Base-by-base conservation (phyloP, 441 rosid species). In the Theobroma grandiflorum region DNA sequence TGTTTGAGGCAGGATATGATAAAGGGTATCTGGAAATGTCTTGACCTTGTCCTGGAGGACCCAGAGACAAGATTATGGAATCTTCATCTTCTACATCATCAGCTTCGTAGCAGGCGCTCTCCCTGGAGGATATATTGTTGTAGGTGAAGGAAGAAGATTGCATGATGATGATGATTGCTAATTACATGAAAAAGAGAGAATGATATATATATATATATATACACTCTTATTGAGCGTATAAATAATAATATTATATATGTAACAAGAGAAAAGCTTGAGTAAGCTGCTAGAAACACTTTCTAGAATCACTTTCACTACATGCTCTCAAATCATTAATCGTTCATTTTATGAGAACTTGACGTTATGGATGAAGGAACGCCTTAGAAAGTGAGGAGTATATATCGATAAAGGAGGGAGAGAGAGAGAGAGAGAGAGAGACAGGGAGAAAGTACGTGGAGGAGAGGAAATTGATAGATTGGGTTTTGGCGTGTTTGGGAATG, bases 1-100 rank as follows among this genome's bases (percentile, higher is more conserved):
- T 74, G 82, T 74, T 77, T 49, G 78, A 72, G 20, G 81, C n/a
- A 65, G 78, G 59, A 71, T 75, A 68, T 80, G 73, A 80, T 75
- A 43, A 80, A 80, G 84, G 82, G 73, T 70, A 84, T 35, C 82
- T 83, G 72, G 84, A 72, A 77, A 80, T 65, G 76, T 70, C 77
- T 74, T 85, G 93, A 12, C 52, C 65, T 57, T 73, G 77, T 73
- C 95, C 96, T 8, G 98, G 97, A 78, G 91, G 97, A 65, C 89
- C 90, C 73, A 94, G 97, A 65, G 97, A 86, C 81, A 94, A 95
- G 78, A 86, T 82, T 79, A 93, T 85, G 79, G 90, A 89, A 76
- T 90, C 92, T 78, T 89, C 93, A 69, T 90, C 92, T 83, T 82
- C 85, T 40, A 81, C 4, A 38, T 64, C 63, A 35, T 86, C 85